Base-by-base conservation (phyloP, 2,329 filamentous ascomycete genomes). In the Sporothrix mexicana region DNA sequence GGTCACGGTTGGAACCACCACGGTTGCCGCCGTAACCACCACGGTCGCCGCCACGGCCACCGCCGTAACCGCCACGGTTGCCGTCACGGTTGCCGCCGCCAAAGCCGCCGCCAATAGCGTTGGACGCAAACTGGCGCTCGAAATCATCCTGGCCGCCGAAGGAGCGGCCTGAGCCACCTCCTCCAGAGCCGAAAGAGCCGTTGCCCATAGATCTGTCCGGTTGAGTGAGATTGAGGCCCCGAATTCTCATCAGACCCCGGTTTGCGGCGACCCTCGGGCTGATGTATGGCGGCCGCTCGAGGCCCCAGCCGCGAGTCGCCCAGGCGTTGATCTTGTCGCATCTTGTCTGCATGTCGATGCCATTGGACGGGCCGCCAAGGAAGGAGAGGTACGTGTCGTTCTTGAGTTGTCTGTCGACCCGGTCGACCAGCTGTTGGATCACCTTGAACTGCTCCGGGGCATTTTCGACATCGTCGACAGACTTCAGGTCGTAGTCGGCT, bases 291-390 rank as follows among this genome's bases (percentile, higher is more conserved):
- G 85, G 83, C 64, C 84, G 74, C 0, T 79, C 70, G 83, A 86
- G 84, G 55, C 88, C 87, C 84, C 88, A 88, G 23, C 84, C 87
- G 17, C 82, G 78, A 23, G 78, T 77, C 64, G 83, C 81, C 83
- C 88, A 87, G n/a, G 82, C 78, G 78, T 90, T 90, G 75, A 91
- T 80, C 23, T 85, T 82, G 3, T 84, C 77, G 20, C 89, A 81
- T 8, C 86, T 76, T 1, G 79, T 77, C 15, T 80, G 77, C 49
- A 79, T 78, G 67, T 78, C 84, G 82, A 49, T 82, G 75, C 41
- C 59, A 3, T 0, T 20, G 6, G 74, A 79, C 41, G 76, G 69
- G 59, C 82, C 83, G 70, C 90, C 89, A 59, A 93, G 85, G 62
- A 88, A 79, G 9, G 88, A 86, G 20, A 82, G 80, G 81, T 93